Conservation (phyloP, 805 yeast species). For the Saturnispora besseyi region DNA sequence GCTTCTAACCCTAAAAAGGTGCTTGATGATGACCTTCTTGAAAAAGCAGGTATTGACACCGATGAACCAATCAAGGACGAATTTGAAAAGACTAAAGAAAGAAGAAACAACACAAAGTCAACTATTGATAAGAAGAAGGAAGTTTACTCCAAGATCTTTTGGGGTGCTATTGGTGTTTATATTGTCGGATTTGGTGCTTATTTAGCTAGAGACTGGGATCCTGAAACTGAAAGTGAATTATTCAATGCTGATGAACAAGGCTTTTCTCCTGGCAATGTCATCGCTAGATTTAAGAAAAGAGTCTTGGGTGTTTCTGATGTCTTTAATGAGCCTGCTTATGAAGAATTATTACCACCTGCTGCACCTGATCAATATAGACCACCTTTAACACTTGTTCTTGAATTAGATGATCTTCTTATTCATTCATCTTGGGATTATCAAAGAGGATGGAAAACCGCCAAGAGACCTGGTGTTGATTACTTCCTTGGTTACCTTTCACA, state of each 20-base stretch:
- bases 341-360: slow-evolving; percentile 82
- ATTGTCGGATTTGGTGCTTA: slow-evolving; percentile 51
- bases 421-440: slow-evolving; percentile 90
- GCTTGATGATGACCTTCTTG: slow-evolving; percentile 71
- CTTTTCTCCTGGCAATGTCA: slow-evolving; percentile 53
- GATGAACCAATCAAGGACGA: slow-evolving; percentile 27
- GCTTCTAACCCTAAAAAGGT: slow-evolving; percentile 27
- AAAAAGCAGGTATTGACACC: slow-evolving; percentile 74
- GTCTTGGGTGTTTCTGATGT: slow-evolving; percentile 65
- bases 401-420: slow-evolving; percentile 81
- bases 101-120: slow-evolving; percentile 53
- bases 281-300: slow-evolving; percentile 63
- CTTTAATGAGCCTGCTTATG: slow-evolving; percentile 90
- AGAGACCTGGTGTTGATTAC: slow-evolving; percentile 97
- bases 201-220: slow-evolving; percentile 80
- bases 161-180: slow-evolving; percentile 27
- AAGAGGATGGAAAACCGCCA: slow-evolving; percentile 96
- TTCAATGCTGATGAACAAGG: slow-evolving; percentile 52
- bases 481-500: slow-evolving; percentile 90
- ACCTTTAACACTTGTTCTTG: slow-evolving; percentile 82
- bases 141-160: slow-evolving; percentile 65
- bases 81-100: slow-evolving; percentile 27
- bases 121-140: slow-evolving; percentile 78
- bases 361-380: slow-evolving; percentile 89
- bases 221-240: slow-evolving; percentile 49